phyloP scores from a whole-genome alignment of 1,284 basidiomycete species.

The Sporisorium scitamineum region DNA sequence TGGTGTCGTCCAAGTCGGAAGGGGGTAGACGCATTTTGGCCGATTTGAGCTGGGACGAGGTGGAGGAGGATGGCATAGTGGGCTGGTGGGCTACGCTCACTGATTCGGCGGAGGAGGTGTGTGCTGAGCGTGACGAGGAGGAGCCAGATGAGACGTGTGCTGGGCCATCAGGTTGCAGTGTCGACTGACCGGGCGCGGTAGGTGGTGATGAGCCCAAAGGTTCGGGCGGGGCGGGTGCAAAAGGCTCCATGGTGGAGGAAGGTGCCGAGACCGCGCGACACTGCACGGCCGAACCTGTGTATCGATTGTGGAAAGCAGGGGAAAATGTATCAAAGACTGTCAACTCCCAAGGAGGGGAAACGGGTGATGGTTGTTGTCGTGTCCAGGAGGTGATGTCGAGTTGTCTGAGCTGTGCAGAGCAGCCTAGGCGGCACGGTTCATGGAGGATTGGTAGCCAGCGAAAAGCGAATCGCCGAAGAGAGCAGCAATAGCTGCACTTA shows the following conservation, averaged over 20 bases:
- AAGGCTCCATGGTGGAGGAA: slow-evolving; percentile 15
- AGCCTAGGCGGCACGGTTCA: background rate
- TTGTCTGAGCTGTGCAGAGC: background rate
- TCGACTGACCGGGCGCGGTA: background rate
- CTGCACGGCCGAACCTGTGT: slow-evolving; percentile 1
- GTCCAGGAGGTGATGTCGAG: background rate
- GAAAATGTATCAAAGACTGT: background rate
- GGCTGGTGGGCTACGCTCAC: slow-evolving; percentile 2
- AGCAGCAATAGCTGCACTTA: background rate
- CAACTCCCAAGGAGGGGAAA: background rate
- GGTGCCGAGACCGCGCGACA: slow-evolving; percentile 2
- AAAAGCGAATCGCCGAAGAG: background rate
- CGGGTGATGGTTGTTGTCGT: background rate
- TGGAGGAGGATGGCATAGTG: slow-evolving; percentile 18
- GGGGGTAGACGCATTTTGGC: slow-evolving; percentile 29
- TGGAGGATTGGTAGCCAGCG: background rate
- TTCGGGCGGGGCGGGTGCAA: slow-evolving; percentile 8
- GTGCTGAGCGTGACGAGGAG: slow-evolving; percentile 29
- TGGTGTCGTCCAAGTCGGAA: slow-evolving; percentile 40
- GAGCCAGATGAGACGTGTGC: slow-evolving; percentile 28
- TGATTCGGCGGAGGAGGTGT: slow-evolving; percentile 30
- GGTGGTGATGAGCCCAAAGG: slow-evolving; percentile 19
- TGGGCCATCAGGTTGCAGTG: slow-evolving; percentile 11
- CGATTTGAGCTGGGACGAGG: slow-evolving; percentile 25
- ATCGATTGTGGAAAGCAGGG: background rate